Base-by-base conservation (phyloP, 768 basidiomycete genomes). In the Kwoniella mangroviensis region DNA sequence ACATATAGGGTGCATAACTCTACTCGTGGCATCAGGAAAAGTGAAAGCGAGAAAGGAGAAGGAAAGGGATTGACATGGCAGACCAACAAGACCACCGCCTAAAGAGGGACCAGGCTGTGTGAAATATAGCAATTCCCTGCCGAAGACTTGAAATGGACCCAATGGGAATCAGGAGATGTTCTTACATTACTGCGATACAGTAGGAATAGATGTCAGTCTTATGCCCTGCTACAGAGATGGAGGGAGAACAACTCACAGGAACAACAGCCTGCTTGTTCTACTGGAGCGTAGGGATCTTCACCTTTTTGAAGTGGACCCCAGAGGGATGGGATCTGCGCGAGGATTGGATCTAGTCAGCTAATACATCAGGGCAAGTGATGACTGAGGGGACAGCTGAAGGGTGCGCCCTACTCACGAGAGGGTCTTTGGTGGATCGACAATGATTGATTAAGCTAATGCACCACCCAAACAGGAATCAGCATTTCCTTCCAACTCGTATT, bases 231-330 rank as follows among this genome's bases (percentile, higher is more conserved):
- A 24, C 24, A 45, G 28, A 45, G n/a, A 1, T 51, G 45, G 28
- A 21, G 10, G 40, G 3, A 17, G 9, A 26, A 34, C 13, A 26
- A 71, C 79, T 69, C 42, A 80, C 79, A 40, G n/a, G 74, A 72
- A 67, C 76, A 77, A 75, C 83, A 79, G 63, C 77, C 65, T 58
- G 83, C 87, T 77, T 88, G 79, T 56, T 86, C 84, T 81, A 88
- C 89, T 63, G 90, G 92, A 24, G 91, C 91, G 78, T 94, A 98
- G 60, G 96, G 96, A 82, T 99, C 96, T 72, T 97, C 95, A 51
- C 89, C 89, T 80, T 92, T 92, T 73, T 88, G 89, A 12, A 96
- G 89, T 34, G 94, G 92, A n/a, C 97, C 97, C 97, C 97, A 99
- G 1, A 99, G 93, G 19, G 94, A 95, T 28, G 95, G 96, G 63